Evolutionary conservation across 1,139 yeast species (phyloP), one percentile per base, ranked within the genome.

Genomic region (Blastobotrys persicus): DNA sequence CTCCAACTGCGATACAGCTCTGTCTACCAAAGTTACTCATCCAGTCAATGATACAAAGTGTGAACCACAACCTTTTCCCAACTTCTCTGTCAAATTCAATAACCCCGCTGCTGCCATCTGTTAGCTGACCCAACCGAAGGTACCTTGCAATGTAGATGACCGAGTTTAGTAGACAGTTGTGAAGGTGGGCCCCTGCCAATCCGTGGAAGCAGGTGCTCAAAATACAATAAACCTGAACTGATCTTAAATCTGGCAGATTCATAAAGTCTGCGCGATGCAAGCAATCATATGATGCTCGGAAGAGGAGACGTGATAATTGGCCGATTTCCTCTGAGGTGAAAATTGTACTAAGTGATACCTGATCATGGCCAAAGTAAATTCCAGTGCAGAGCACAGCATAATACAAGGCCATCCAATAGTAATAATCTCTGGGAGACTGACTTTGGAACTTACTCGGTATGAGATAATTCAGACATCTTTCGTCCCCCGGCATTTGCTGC

Each of bases 131-230:
- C 31, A 42, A 19, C 4, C 35, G 18, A 16, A 42, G 19, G 31
- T 26, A 42, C 17, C 35, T 13, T 9, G 45, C 45, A 31, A 31
- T 42, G n/a, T 42, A 42, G 11, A 42, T 18, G n/a, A 42, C 31
- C 6, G 35, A 14, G 26, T 17, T 32, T 13, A 42, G 28, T 23
- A 42, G 19, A 14, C 45, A 42, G 14, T 42, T 42, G 33, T 42
- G 45, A 16, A 42, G 19, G 19, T 42, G 45, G 12, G 32, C 23
- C 23, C 45, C 45, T 5, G 45, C 45, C 17, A 42, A 42, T 6
- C 45, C 39, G 28, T 42, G 45, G 14, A 42, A 42, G 39, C 45
- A 42, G 13, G 45, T 42, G 28, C 45, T 42, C 39, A 42, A 26
- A 12, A 35, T 42, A 18, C 45, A 42, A 17, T 42, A 42, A 16